Base-by-base conservation (phyloP, 164 flowering plant species). In the Houttuynia cordata region DNA sequence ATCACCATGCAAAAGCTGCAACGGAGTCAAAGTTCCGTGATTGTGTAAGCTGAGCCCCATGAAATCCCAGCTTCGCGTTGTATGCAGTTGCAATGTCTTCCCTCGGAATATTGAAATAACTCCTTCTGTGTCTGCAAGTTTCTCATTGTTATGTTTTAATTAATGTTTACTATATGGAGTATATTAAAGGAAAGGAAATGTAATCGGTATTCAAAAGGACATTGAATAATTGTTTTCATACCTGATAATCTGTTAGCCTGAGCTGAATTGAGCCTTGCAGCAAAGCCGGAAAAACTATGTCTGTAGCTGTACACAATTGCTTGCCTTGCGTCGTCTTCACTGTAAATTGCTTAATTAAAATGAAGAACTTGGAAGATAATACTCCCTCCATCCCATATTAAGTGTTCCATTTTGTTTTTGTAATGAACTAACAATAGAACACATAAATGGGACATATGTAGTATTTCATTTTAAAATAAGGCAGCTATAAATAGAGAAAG, bases 31-130 rank as follows among this genome's bases (percentile, higher is more conserved):
- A 55, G 57, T 49, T 45, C 59, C 60, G 40, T 70, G 58, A 23
- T 23, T 10, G 68, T 77, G 68, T 56, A 80, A 39, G 24, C 75
- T 56, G 45, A 87, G 86, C 8, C 87, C 94, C 76, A 84, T 55
- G 70, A 86, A 86, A 45, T 86, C 88, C 94, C 94, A 86, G 73
- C 94, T 86, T 64, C 94, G 78, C 8, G 94, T 84, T 0, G 94
- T 87, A 64, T 82, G 82, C 70, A 84, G 39, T 68, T 61, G 69
- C 69, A 78, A 24, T 17, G 39, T 69, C 55, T 53, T 72, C 79
- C 94, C 84, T 68, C 63, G 62, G 37, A 84, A 82, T 54, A 84
- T 81, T 4, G 94, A 78, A 66, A 84, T 64, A 20, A 87, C 90
- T 57, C 72, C 85, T 57, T 76, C 62, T 73, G 67, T 81, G 24